phyloP scores from a whole-genome alignment of 2,329 filamentous ascomycete genomes.

The Phaeosphaeria sp. region DNA sequence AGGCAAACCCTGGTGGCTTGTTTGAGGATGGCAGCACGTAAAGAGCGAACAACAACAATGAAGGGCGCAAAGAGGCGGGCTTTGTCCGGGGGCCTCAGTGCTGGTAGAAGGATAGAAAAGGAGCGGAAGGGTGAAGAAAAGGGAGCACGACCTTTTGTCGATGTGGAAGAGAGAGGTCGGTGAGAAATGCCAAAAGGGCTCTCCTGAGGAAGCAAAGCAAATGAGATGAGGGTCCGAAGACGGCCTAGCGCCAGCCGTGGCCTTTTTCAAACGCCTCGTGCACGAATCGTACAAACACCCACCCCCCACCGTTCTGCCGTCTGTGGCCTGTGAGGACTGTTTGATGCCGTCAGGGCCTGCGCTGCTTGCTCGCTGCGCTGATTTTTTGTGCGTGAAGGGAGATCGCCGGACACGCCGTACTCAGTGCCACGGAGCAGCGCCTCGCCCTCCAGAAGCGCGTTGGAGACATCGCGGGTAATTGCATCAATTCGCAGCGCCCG shows the following conservation, averaged over 20 bases:
- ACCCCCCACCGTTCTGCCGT: constrained; percentile 16
- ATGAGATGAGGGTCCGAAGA: constrained; percentile 42
- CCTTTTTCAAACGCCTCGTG: constrained; percentile 38
- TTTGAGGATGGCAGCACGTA: constrained; percentile 42
- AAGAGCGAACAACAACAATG: constrained; percentile 51
- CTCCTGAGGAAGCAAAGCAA: constrained; percentile 36
- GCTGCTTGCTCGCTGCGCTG: constrained; percentile 27
- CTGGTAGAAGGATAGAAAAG: constrained; percentile 44
- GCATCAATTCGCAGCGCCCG: constrained; percentile 10
- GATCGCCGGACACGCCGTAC: not conserved
- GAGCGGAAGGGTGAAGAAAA: constrained; percentile 45
- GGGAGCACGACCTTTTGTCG: constrained; percentile 35
- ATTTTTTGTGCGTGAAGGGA: constrained; percentile 3
- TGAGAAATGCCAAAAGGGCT: constrained; percentile 35
- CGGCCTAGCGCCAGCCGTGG: constrained; percentile 25
- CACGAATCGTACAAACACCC: constrained; percentile 25
- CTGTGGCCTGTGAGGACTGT: constrained; percentile 21
- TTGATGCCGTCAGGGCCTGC: constrained; percentile 29
- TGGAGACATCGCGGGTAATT: constrained; percentile 7
- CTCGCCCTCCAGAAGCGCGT: not conserved
- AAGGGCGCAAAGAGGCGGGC: constrained; percentile 42
- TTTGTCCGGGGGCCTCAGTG: constrained; percentile 38
- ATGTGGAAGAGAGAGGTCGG: constrained; percentile 37
- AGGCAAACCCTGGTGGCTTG: constrained; percentile 35
- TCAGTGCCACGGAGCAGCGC: not conserved